Evolutionary conservation across 2,329 filamentous ascomycete species (phyloP).

Genomic region (Apiospora hydei): DNA sequence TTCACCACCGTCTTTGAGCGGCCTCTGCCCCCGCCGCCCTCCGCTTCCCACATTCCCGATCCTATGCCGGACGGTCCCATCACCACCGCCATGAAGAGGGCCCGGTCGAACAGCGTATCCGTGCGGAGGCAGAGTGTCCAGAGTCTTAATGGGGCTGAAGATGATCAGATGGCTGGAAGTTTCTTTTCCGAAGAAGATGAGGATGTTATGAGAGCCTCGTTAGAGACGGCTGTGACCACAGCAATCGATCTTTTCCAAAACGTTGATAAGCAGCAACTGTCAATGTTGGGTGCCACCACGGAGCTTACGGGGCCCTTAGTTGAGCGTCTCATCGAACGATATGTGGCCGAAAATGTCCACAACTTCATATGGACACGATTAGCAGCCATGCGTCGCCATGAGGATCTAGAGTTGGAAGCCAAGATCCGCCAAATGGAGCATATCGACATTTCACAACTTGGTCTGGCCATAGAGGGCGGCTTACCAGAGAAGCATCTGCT

Average conservation of each 20-base stretch:
- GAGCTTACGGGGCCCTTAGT: constrained; percentile 91
- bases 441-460: constrained; percentile 93
- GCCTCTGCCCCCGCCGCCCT: constrained; percentile 78
- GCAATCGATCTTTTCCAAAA: constrained; percentile 96
- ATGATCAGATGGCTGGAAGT: constrained; percentile 63
- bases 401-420: constrained; percentile 87
- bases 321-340: constrained; percentile 92
- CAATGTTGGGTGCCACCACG: constrained; percentile 88
- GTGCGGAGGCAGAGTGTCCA: constrained; percentile 43
- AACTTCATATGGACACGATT: constrained; percentile 86
- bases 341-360: constrained; percentile 92
- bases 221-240: constrained; percentile 90
- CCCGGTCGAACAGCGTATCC: constrained; percentile 58
- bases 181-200: constrained; percentile 90
- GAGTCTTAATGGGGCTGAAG: constrained; percentile 44
- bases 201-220: constrained; percentile 83
- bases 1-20: constrained; percentile 87
- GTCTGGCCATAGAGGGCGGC: constrained; percentile 83
- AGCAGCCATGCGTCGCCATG: constrained; percentile 76
- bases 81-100: constrained; percentile 60
- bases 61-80: constrained; percentile 65
- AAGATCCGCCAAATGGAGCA: constrained; percentile 93
- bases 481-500: constrained; percentile 82
- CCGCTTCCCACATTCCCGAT: constrained; percentile 65
- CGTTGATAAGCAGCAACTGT: constrained; percentile 95